These are phyloP conservation scores for Mortierella claussenii DNA, from an alignment of 192 early-diverging fungal species.

Conservation along the genomic window DNA sequence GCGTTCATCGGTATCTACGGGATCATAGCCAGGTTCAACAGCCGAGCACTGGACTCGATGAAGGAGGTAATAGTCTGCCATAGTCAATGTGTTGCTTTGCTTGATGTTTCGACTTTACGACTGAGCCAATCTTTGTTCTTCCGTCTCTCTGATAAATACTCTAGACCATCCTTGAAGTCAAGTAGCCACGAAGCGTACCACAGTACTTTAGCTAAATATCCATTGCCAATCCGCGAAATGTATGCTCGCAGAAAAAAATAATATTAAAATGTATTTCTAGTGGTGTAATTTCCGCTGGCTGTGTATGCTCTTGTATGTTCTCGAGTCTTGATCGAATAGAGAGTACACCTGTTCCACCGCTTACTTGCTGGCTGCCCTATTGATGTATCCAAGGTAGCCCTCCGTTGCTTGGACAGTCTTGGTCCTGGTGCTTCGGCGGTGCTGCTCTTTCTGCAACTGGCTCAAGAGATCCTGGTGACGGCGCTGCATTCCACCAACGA, in stretches of 20 bases:
- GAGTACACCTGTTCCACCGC: neutral
- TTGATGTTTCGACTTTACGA: neutral
- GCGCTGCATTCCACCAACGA: slow-evolving; percentile 46
- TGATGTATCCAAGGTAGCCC: slow-evolving; percentile 44
- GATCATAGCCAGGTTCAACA: slow-evolving; percentile 1
- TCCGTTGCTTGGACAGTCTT: slow-evolving; percentile 51
- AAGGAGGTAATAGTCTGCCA: slow-evolving; percentile 19
- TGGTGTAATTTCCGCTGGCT: neutral
- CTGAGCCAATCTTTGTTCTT: neutral
- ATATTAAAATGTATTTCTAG: neutral
- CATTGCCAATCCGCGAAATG: too few relatives aligned
- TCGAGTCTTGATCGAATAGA: neutral
- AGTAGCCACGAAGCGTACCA: too few relatives aligned
- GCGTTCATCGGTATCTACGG: slow-evolving; percentile 25
- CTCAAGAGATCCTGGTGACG: slow-evolving; percentile 36
- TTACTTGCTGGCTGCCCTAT: slow-evolving; percentile 21
- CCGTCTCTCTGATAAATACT: neutral
- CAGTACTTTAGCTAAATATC: too few relatives aligned
- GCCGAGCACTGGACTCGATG: slow-evolving; percentile 14
- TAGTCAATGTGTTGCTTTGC: neutral
- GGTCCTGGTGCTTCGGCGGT: slow-evolving; percentile 59
- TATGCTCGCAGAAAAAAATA: slow-evolving; percentile 1
- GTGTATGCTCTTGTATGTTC: neutral
- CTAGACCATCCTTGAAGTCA: slow-evolving; percentile 42
- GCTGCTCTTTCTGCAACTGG: slow-evolving; percentile 41